Conservation (phyloP, 2,329 filamentous ascomycete species). For the Coniella lustricola region DNA sequence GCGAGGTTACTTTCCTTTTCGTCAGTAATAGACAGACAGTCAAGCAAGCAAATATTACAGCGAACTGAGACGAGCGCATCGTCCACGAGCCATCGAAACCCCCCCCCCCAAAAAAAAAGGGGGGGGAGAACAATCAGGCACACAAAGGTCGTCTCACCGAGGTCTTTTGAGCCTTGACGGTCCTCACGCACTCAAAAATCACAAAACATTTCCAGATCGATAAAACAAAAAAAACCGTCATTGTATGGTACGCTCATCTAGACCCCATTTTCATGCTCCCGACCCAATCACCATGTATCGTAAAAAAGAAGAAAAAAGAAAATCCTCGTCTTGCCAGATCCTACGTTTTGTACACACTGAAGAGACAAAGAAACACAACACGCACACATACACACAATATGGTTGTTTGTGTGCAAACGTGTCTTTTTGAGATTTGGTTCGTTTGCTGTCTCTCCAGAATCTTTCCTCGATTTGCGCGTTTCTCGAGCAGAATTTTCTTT, state of each 20-base stretch:
- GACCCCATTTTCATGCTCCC: neutral
- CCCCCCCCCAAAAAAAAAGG: too few relatives aligned
- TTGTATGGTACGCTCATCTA: neutral
- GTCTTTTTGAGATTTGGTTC: neutral
- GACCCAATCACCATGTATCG: neutral
- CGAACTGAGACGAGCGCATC: too few relatives aligned
- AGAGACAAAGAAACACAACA: neutral
- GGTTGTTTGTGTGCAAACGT: neutral
- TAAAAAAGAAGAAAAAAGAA: too few relatives aligned
- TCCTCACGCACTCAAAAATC: too few relatives aligned
- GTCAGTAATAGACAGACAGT: neutral
- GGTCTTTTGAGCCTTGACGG: too few relatives aligned
- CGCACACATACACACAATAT: neutral
- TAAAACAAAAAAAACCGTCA: too few relatives aligned
- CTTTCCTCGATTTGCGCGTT: neutral
- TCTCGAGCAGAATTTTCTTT: neutral
- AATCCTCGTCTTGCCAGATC: neutral
- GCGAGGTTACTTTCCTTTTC: neutral
- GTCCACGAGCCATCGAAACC: too few relatives aligned
- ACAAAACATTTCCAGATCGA: too few relatives aligned
- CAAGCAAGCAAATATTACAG: too few relatives aligned
- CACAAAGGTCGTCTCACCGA: too few relatives aligned
- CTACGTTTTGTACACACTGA: conserved; percentile 5
- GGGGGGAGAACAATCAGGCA: too few relatives aligned
- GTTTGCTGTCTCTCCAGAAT: neutral